Evolutionary conservation across 495 filamentous ascomycete species (phyloP), one percentile per base, ranked within the genome.

Genomic region (Neurospora pannonica): DNA sequence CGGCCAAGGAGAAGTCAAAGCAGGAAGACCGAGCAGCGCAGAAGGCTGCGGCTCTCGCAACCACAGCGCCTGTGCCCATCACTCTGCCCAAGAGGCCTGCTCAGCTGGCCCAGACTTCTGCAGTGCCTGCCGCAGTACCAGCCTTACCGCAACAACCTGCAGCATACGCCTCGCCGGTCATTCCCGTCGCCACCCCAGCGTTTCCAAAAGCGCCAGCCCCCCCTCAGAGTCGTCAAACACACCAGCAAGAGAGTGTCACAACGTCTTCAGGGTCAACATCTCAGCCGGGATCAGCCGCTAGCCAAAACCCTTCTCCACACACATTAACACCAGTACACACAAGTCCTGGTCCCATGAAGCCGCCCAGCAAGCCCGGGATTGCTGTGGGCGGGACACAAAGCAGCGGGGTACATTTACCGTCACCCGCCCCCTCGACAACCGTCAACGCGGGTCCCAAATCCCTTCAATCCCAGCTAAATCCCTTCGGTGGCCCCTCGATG

Each of bases 121-220:
- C 90, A 28, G 80, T 91, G 24, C 88, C 90, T 0, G 79, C 76
- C 77, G 87, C 75, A 78, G 84, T 81, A 75, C 93, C 83, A 82
- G 89, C 81, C 28, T 77, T 87, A 37, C 84, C 83, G 70, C 85
- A 86, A 24, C 83, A 85, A 48, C 76, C 77, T 36, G 76, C 79
- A 46, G 77, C 79, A 38, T 86, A 90, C 74, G 88, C 89, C 24
- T 98, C 96, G 28, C 97, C 97, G 17, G 92, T 92, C 78, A 85
- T 94, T 42, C 82, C 90, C 38, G 86, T 93, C 75, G 91, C 93
- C 28, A 95, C 93, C 6, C 95, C 96, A 6, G 90, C 89, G 43
- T 83, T 97, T 48, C 92, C 95, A 1, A 97, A 97, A 80, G 89
- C 90, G 54, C 89, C 93, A 5, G 95, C 93, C 31, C 93, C 94